phyloP scores from a whole-genome alignment of 805 yeast genomes.

The Metschnikowia continentalis region DNA sequence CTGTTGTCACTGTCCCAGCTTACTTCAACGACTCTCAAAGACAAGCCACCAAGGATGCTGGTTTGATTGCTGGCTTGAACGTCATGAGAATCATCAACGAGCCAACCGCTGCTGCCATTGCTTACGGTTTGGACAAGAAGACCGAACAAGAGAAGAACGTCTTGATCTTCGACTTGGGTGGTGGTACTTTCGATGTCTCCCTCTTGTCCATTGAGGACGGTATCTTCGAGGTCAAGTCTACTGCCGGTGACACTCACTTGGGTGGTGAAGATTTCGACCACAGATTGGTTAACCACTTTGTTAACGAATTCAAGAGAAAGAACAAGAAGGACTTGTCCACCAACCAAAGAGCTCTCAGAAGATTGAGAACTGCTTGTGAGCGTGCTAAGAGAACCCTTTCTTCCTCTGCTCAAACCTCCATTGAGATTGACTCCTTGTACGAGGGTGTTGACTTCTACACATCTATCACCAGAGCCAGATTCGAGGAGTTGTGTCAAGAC shows the following conservation, averaged over 20 bases:
- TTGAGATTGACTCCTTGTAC: conserved; percentile 46
- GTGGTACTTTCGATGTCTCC: conserved; percentile 49
- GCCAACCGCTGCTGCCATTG: conserved; percentile 48
- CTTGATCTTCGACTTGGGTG: conserved; percentile 47
- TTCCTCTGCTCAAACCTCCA: conserved; percentile 35
- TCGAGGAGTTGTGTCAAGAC: conserved; percentile 45
- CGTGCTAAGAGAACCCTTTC: conserved; percentile 48
- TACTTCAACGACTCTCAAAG: conserved; percentile 92
- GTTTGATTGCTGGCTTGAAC: conserved; percentile 85
- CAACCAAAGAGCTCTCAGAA: conserved; percentile 80
- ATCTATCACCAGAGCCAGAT: conserved; percentile 44
- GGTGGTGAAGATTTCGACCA: conserved; percentile 97
- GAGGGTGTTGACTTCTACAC: conserved; percentile 48
- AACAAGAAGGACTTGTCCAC: conserved; percentile 76
- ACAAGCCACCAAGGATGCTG: conserved; percentile 92
- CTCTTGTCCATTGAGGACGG: conserved; percentile 46
- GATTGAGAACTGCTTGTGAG: conserved; percentile 47
- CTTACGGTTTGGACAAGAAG: conserved; percentile 42
- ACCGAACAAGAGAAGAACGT: conserved; percentile 61
- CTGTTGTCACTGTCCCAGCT: conserved; percentile 91
- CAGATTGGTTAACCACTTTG: conserved; percentile 83
- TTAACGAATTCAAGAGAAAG: conserved; percentile 93
- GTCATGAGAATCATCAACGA: conserved; percentile 87
- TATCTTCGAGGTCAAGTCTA: conserved; percentile 46
- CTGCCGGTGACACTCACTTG: conserved; percentile 94